Percentiles rank a stretch among this genome's conserved stretches.
phyloP scores from a whole-genome alignment of 148 eudicot genomes.

The Polygonum maritimum region DNA sequence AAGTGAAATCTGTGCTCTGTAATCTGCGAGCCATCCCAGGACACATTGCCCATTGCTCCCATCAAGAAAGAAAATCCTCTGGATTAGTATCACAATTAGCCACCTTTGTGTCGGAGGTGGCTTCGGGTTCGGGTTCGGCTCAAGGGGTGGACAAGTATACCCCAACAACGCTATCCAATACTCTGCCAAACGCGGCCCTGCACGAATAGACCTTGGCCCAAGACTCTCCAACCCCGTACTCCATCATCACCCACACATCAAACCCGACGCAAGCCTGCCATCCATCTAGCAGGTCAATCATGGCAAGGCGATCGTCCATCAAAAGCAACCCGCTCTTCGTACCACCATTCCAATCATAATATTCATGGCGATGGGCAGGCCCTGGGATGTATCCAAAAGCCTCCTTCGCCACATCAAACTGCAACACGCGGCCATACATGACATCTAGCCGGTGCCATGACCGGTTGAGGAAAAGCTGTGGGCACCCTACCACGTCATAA shows the following conservation, averaged over 20 bases:
- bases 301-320: background rate
- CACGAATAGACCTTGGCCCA: background rate
- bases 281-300: background rate
- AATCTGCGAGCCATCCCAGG: background rate
- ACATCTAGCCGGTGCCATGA: background rate
- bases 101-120: too few relatives aligned
- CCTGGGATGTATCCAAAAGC: background rate
- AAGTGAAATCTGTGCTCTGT: background rate
- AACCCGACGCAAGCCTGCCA: background rate
- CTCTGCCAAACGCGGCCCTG: background rate
- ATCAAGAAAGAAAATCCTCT: background rate
- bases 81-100: background rate
- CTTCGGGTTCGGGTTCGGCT: too few relatives aligned
- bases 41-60: background rate
- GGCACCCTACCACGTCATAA: background rate
- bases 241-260: background rate
- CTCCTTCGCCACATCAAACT: background rate
- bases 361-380: background rate
- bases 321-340: background rate
- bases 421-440: background rate
- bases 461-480: background rate
- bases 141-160: background rate
- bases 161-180: background rate
- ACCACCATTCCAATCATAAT: too few relatives aligned
- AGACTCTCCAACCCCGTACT: background rate